These are phyloP conservation scores for Lasiodiplodia theobromae DNA, from an alignment of 2,329 filamentous ascomycete genomes.

Conservation along the genomic window DNA sequence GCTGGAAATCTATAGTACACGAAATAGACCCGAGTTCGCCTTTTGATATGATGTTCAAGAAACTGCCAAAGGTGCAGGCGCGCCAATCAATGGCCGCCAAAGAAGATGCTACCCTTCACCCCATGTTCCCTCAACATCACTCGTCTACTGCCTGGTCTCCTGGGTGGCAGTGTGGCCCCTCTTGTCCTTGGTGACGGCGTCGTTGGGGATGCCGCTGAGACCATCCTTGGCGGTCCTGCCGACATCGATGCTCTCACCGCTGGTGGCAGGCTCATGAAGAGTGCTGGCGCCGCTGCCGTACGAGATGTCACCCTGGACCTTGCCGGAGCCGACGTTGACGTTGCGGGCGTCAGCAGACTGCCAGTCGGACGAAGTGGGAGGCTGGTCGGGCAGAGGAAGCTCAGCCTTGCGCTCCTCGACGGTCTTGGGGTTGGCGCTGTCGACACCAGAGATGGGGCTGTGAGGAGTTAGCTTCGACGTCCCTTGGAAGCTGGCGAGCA, in stretches of 20 bases:
- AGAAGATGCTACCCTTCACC: neutral
- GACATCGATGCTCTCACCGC: conserved; percentile 57
- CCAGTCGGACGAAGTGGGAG: conserved; percentile 78
- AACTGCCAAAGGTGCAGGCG: neutral
- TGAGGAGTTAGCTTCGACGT: neutral
- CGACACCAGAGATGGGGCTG: conserved; percentile 74
- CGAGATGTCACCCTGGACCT: conserved; percentile 45
- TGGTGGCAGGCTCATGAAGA: conserved; percentile 51
- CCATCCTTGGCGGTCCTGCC: conserved; percentile 69
- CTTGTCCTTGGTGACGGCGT: conserved; percentile 61
- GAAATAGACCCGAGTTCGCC: neutral
- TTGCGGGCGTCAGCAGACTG: conserved; percentile 73
- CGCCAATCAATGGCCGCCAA: conserved; percentile 13
- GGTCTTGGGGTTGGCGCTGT: conserved; percentile 81
- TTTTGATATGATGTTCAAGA: neutral
- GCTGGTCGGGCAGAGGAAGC: conserved; percentile 80
- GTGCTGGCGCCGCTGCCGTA: conserved; percentile 59
- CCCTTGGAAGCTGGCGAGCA: neutral
- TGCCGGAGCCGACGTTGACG: conserved; percentile 74
- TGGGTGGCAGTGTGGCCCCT: conserved; percentile 51
- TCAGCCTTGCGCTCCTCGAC: conserved; percentile 72
- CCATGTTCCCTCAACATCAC: neutral
- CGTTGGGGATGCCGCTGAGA: conserved; percentile 64
- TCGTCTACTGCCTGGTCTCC: conserved; percentile 44
- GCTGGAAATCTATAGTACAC: conserved; percentile 1